phyloP scores from a whole-genome alignment of 2,329 filamentous ascomycete genomes.

The Paradendryphiella salina region DNA sequence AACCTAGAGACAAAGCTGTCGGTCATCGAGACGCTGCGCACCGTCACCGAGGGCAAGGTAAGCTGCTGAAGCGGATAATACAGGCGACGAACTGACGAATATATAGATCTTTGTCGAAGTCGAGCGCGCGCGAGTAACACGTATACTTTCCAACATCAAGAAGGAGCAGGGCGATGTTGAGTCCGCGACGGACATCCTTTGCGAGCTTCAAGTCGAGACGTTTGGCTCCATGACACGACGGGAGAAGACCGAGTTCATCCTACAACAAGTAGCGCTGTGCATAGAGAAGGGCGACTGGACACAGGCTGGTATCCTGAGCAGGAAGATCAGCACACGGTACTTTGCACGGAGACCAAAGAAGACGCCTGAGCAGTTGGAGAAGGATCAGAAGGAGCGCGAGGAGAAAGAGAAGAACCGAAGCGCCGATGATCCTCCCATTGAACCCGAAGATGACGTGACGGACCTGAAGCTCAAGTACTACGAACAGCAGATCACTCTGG shows the following conservation, averaged over 20 bases:
- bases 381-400: constrained; percentile 82
- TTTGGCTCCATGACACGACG: constrained; percentile 97
- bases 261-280: constrained; percentile 91
- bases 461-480: constrained; percentile 96
- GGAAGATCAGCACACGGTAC: constrained; percentile 96
- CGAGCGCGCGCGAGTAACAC: constrained; percentile 91
- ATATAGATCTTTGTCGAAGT: constrained; percentile 94
- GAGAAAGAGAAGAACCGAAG: constrained; percentile 81
- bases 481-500: constrained; percentile 92
- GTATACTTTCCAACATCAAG: constrained; percentile 95
- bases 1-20: constrained; percentile 85
- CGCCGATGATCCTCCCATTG: constrained; percentile 75
- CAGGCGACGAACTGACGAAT: constrained; percentile 24
- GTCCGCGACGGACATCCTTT: constrained; percentile 87
- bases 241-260: constrained; percentile 98
- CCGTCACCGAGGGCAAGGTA: constrained; percentile 95
- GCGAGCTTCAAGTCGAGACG: constrained; percentile 97
- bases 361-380: constrained; percentile 83
- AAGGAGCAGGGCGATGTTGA: constrained; percentile 91
- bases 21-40: constrained; percentile 91
- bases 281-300: constrained; percentile 97
- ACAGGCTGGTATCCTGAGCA: constrained; percentile 87
- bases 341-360: constrained; percentile 89
- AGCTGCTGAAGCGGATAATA: constrained; percentile 18
- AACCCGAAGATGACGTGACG: constrained; percentile 85